Base-by-base conservation (phyloP, 352 stramenopile genomes). In the Phytophthora constricta region DNA sequence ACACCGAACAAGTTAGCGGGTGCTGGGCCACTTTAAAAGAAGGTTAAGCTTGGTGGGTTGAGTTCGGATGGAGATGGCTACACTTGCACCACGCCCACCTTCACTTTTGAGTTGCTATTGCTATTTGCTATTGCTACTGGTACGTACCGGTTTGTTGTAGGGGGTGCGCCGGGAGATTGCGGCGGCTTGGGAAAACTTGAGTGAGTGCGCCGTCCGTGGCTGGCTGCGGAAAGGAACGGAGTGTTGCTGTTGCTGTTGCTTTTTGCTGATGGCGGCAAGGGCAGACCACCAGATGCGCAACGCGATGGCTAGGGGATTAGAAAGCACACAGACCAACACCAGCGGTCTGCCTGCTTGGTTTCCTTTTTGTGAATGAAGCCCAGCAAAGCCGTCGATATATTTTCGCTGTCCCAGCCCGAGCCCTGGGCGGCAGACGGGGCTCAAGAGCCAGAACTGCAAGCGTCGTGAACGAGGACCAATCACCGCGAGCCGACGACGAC, bases 301-400 rank as follows among this genome's bases (percentile, higher is more conserved):
- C 16, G 22, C 52, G 49, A 53, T 48, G 62, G 56, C 49, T 72
- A 79, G 67, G 62, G 70, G n/a, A n/a, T n/a, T n/a, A n/a, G n/a
- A n/a, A n/a, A n/a, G n/a, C n/a, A n/a, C n/a, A n/a, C n/a, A n/a
- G n/a, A n/a, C n/a, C n/a, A n/a, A n/a, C n/a, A n/a, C 56, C 62
- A 74, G 66, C 45, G 11, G 45, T 22, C 49, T 76, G 71, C 9
- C 26, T 20, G 13, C 42, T 49, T 42, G 49, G 42, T 72, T 76
- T 57, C 71, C 46, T 60, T 62, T 78, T 63, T 66, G 17, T 31
- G 58, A 78, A 69, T 75, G 70, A 68, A 43, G 52, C 41, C 45
- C 19, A 64, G 27, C 25, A 47, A 26, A 37, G 50, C 59, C 33
- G 54, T 25, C 53, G 56, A 58, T 67, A 73, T 70, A 74, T 77